These are phyloP conservation scores for Cyberlindnera petersonii DNA, from an alignment of 805 yeast species.

Conservation along the genomic window DNA sequence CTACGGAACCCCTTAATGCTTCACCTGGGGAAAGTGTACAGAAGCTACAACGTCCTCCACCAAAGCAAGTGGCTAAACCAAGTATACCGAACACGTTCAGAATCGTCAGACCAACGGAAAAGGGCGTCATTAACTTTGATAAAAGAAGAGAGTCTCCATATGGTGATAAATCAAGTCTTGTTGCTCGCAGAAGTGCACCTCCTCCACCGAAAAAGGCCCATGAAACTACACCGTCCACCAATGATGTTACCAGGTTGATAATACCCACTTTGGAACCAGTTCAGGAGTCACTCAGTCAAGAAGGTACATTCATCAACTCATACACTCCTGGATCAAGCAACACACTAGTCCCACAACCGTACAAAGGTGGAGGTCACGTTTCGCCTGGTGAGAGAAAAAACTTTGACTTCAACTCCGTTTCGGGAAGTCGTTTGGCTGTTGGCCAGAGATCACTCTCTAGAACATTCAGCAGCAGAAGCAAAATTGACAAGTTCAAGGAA, in stretches of 20 bases:
- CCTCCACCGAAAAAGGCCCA: conserved; percentile 49
- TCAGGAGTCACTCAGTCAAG: conserved; percentile 23
- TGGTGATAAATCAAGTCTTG: conserved; percentile 46
- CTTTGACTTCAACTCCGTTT: conserved; percentile 7
- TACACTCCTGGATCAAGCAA: conserved; percentile 42
- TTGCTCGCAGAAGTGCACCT: conserved; percentile 70
- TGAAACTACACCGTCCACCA: conserved; percentile 8
- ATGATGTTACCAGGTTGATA: conserved; percentile 4
- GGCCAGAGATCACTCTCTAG: conserved; percentile 19
- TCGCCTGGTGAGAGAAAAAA: conserved; percentile 25
- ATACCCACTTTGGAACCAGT: conserved; percentile 21
- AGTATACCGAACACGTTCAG: conserved; percentile 47
- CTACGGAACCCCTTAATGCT: neutral
- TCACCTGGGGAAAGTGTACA: conserved; percentile 4
- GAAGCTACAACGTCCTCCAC: conserved; percentile 12
- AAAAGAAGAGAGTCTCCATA: conserved; percentile 74
- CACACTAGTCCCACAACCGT: conserved; percentile 41
- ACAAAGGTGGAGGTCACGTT: conserved; percentile 24
- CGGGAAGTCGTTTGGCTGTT: conserved; percentile 1
- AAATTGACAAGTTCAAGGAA: conserved; percentile 59
- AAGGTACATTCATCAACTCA: conserved; percentile 30
- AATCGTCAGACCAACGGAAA: conserved; percentile 59
- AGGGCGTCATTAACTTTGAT: conserved; percentile 76
- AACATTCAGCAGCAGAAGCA: conserved; percentile 9
- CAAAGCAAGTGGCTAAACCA: conserved; percentile 7